Evolutionary conservation across 2,329 filamentous ascomycete species (phyloP), one percentile per base, ranked within the genome.

Genomic region (Talaromyces funiculosus): DNA sequence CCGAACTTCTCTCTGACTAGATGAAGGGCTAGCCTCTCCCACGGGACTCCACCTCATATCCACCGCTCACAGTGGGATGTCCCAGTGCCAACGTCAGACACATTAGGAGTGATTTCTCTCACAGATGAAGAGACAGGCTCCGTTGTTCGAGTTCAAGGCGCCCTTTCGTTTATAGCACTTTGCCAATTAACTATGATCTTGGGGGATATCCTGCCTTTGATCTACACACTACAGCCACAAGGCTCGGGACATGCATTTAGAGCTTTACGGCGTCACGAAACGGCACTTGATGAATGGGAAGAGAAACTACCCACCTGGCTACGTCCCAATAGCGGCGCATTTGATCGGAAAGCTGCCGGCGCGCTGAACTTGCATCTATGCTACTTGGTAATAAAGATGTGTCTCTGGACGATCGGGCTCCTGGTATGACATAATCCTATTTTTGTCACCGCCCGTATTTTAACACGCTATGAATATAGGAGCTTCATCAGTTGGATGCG

Each of bases 1-100:
- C 26, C 26, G 42, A 26, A 22, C 18, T 14, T 53, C 22, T 57
- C 47, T 53, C 57, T 20, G 18, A 57, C 63, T 33, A 63, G n/a
- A 7, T 56, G 16, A 51, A 81, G 79, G 80, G 73, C 74, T 7
- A 82, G 80, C 51, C 71, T 82, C 8, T 78, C 80, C 0, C 77
- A 82, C 49, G 81, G 81, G 3, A 82, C 80, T 4, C 81, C 80
- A 2, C 77, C 80, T 4, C 76, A 76, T 47, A 77, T 83, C 7
- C 70, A 73, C 12, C 69, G 67, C 18, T 64, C 66, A 0, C 77
- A 81, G 42, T 73, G 80, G 51, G 79, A 83, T 62, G 80, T 82
- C 0, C 78, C 78, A 1, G 49, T 64, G 1, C 38, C 55, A 10
- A 58, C 62, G 29, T 38, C 71, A 0, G 70, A 73, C n/a, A 70